Base-by-base conservation (phyloP, 108 stramenopile genomes). In the Cyclotella atomus region DNA sequence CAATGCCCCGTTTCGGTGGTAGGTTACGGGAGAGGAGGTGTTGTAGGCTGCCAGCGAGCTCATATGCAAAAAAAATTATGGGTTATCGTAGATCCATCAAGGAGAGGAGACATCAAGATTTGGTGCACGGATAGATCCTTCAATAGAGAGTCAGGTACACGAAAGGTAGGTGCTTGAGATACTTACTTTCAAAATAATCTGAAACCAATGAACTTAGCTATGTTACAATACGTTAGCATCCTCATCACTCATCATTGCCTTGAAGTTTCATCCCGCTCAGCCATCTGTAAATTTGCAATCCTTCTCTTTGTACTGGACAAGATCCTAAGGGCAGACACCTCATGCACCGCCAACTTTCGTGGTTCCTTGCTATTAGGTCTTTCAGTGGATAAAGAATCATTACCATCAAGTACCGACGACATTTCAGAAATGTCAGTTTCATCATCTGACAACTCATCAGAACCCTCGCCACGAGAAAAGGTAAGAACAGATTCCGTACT, bases 281-380 rank as follows among this genome's bases (percentile, higher is more conserved):
- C 30, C 28, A 15, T 61, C 27, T 70, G 79, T 68, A 81, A 52
- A 28, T 61, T 65, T 36, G 68, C 16, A 24, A 81, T 81, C 16
- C 79, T 67, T 33, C 65, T 68, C 38, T 74, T 81, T 9, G 79
- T 81, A 14, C 52, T 70, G 17, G 79, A 72, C 62, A 81, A 65
- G 1, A 81, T 74, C 3, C 79, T 72, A 17, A 81, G 63, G 29
- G 79, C 55, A 30, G 68, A 34, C 21, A 81, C 72, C 59, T 81
- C 79, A 27, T 81, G 73, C 2, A 57, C 63, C 15, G 79, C 27
- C 24, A 81, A 68, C 36, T 69, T 81, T 19, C 79, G 72, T 19
- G 65, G 25, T 28, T 35, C 20, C 53, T 56, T 73, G 24, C 19
- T 25, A 32, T 64, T n/a, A 8, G 41, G 33, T 35, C 34, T 52